Evolutionary conservation across 2,329 filamentous ascomycete species (phyloP).

Genomic region (Fusarium secorum): DNA sequence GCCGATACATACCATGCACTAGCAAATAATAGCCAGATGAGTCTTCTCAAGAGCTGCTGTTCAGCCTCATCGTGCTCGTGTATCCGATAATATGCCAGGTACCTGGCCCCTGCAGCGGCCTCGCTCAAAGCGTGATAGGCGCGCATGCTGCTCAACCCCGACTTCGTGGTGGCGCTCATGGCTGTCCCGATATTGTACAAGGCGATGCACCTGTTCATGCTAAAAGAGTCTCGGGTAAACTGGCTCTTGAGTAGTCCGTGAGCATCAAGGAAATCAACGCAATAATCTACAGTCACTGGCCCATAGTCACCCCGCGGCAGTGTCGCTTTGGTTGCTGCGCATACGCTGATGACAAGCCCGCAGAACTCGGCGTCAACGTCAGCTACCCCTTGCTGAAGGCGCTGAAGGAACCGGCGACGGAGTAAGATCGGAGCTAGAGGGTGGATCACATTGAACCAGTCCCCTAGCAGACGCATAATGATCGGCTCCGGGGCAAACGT

Average conservation of each 20-base stretch:
- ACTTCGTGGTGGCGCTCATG: slow-evolving; percentile 15
- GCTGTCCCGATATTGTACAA: slow-evolving; percentile 48
- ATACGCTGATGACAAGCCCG: slow-evolving; percentile 47
- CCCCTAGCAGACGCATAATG: slow-evolving; percentile 36
- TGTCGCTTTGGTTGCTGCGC: slow-evolving; percentile 46
- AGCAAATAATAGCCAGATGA: slow-evolving; percentile 48
- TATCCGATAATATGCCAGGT: slow-evolving; percentile 42
- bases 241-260: slow-evolving; percentile 37
- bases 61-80: slow-evolving; percentile 35
- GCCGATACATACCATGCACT: slow-evolving; percentile 35
- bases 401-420: slow-evolving; percentile 43
- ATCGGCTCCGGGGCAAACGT: slow-evolving; percentile 24
- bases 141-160: slow-evolving; percentile 24
- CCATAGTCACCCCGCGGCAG: slow-evolving; percentile 42
- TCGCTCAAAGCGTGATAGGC: slow-evolving; percentile 39
- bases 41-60: slow-evolving; percentile 45
- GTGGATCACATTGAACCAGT: slow-evolving; percentile 50
- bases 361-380: slow-evolving; percentile 43
- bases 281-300: slow-evolving; percentile 41
- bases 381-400: slow-evolving; percentile 39
- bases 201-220: slow-evolving; percentile 48
- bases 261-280: slow-evolving; percentile 43
- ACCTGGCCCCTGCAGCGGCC: slow-evolving; percentile 43
- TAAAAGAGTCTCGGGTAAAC: slow-evolving; percentile 32
- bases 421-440: slow-evolving; percentile 47